A percentile compares a stretch with the other conserved stretches of the same genome.
Conservation (phyloP, 2,329 filamentous ascomycete species). For the Colletotrichum lindemuthianum region DNA sequence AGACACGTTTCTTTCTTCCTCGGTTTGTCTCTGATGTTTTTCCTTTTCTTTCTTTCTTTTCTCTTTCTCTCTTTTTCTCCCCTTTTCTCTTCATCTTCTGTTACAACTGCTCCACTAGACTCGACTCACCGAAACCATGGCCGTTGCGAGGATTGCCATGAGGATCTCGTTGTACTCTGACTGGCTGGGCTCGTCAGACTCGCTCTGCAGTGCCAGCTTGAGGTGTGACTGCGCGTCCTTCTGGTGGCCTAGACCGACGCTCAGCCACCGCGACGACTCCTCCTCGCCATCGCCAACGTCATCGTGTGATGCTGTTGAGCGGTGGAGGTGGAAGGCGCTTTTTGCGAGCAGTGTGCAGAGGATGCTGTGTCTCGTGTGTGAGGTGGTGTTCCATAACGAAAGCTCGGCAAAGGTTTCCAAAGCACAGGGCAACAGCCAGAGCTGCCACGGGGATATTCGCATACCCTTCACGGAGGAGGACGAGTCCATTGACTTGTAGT, state of each 20-base stretch:
- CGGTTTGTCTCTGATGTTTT: too few species aligned
- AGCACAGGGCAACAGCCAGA: conserved; percentile 53
- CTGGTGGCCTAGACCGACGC: conserved; percentile 43
- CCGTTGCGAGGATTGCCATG: conserved; percentile 52
- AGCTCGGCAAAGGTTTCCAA: conserved; percentile 54
- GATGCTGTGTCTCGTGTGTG: conserved; percentile 49
- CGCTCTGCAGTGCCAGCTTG: conserved; percentile 46
- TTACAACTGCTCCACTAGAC: too few species aligned
- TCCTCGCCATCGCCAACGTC: neutral
- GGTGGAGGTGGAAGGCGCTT: conserved; percentile 53
- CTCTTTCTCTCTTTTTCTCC: too few species aligned
- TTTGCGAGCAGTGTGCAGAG: conserved; percentile 53
- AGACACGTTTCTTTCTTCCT: too few species aligned
- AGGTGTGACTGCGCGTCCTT: conserved; percentile 44
- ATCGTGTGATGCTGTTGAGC: conserved; percentile 15
- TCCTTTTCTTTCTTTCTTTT: too few species aligned
- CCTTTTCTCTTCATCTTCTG: too few species aligned
- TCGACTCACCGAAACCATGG: conserved; percentile 37
- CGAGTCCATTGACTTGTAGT: conserved; percentile 45
- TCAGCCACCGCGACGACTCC: conserved; percentile 41
- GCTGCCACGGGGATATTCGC: conserved; percentile 55
- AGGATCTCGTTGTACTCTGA: conserved; percentile 56
- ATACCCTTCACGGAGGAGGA: conserved; percentile 43
- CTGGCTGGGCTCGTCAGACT: conserved; percentile 45
- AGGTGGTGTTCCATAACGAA: conserved; percentile 50